These are phyloP conservation scores for Dryas alaskensis DNA, from an alignment of 306 rosid genomes.

Conservation along the genomic window DNA sequence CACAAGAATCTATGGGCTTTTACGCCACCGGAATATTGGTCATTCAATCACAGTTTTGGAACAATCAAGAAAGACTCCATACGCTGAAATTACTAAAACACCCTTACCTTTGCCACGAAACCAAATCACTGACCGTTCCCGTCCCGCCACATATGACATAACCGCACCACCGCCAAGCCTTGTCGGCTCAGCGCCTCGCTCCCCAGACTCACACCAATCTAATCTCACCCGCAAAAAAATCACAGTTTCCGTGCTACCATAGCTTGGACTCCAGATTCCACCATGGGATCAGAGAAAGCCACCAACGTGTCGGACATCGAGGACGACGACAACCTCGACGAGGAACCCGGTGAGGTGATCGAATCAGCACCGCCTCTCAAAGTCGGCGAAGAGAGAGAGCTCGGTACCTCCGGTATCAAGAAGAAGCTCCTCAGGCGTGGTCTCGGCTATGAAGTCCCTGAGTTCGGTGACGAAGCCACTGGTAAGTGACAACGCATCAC, in stretches of 20 bases:
- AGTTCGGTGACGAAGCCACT: slow-evolving; percentile 52
- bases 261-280: slow-evolving; percentile 7
- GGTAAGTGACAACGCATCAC: slow-evolving; percentile 21
- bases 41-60: not conserved
- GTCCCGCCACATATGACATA: slow-evolving; percentile 1
- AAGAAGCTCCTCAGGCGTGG: slow-evolving; percentile 65
- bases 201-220: not conserved
- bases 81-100: not conserved
- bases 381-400: slow-evolving; percentile 64
- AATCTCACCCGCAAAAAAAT: not conserved
- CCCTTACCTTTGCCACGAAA: slow-evolving; percentile 1
- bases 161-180: not conserved
- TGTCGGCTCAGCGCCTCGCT: not conserved
- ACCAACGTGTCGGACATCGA: slow-evolving; percentile 35
- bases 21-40: no score
- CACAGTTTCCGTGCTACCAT: not conserved
- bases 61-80: no score
- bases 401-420: slow-evolving; percentile 31
- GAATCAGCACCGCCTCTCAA: slow-evolving; percentile 68
- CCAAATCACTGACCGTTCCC: not conserved
- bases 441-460: slow-evolving; percentile 58
- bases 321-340: slow-evolving; percentile 47
- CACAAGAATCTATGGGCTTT: no score
- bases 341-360: slow-evolving; percentile 75
- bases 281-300: slow-evolving; percentile 35